Base-by-base conservation (phyloP, 305 asterid genomes). In the Rubia occidens region DNA sequence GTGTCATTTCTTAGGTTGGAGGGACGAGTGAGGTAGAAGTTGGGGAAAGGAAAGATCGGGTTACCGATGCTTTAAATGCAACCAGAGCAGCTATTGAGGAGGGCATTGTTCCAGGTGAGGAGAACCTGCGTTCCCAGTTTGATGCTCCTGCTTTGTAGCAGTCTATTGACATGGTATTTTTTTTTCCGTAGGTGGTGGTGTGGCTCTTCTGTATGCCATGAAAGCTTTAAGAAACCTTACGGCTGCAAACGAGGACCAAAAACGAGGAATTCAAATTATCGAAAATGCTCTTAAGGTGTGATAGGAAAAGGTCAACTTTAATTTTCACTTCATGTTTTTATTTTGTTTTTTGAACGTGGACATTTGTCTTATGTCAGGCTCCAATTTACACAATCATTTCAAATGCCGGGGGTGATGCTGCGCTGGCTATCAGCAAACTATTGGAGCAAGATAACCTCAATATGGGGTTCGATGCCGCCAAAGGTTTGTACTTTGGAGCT, bases 1-100 rank as follows among this genome's bases (percentile, higher is more conserved):
- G 29, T 63, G 21, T 75, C 55, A 13, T 73, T 77, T 81, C 53
- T 68, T 77, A 91, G 97, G 97, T 91, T 69, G 97, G 97, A 70
- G 97, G 97, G 61, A 86, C 88, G 42, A 91, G 96, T 73, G 96
- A 91, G 75, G 78, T 79, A 43, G 97, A 91, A 78, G 91, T 87
- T 78, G 95, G 88, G 73, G 97, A 91, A 76, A 89, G 95, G 86
- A 91, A 89, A 84, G 97, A 91, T 79, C 86, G 97, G 82, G 97
- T 81, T 49, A 91, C 88, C 15, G 97, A 91, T 84, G 97, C 97
- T 79, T 80, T 91, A 37, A 91, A 91, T 83, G 95, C 97, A 64
- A 89, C 96, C 32, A 81, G 90, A 77, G 97, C 97, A 69, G 97
- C 97, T 64, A 86, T 91, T 69, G 96, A 87, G 83, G 97, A 91